Evolutionary conservation across 257 asterid genomes (phyloP).

Genomic region (Rauvolfia tetraphylla): DNA sequence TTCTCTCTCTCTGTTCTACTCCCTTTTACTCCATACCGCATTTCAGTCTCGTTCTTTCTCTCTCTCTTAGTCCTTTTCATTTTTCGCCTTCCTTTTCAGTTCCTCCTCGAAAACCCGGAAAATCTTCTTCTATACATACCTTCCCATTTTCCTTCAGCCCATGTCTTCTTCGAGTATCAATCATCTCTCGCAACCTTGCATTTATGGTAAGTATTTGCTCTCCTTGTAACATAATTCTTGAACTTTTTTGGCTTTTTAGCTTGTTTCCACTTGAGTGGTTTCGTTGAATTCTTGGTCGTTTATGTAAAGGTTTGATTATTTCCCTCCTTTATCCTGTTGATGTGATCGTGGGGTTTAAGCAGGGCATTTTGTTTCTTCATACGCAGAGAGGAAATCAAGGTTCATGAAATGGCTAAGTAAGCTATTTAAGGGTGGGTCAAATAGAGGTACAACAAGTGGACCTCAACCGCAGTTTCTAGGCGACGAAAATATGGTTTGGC

Average conservation of each 20-base stretch:
- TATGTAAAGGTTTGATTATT: conserved; percentile 11
- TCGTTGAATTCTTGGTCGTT: conserved; percentile 9
- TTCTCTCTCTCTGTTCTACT: conserved; percentile 28
- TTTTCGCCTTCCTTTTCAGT: conserved; percentile 42
- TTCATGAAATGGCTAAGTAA: conserved; percentile 86
- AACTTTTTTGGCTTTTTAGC: conserved; percentile 20
- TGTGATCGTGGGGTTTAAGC: conserved; percentile 43
- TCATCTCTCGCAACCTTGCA: conserved; percentile 80
- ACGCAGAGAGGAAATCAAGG: conserved; percentile 81
- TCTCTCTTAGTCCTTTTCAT: conserved; percentile 59
- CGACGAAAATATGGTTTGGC: conserved; percentile 78
- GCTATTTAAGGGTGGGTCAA: conserved; percentile 65
- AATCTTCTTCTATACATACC: conserved; percentile 36
- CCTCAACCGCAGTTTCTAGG: conserved; percentile 71
- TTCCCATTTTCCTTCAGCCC: conserved; percentile 22
- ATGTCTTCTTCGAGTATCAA: conserved; percentile 79
- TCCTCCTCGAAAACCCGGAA: conserved; percentile 29
- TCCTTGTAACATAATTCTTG: conserved; percentile 2
- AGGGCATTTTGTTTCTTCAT: conserved; percentile 62
- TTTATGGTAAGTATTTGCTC: conserved; percentile 50
- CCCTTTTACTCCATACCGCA: conserved; percentile 24
- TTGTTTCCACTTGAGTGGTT: conserved; percentile 25
- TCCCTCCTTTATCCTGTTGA: conserved; percentile 9
- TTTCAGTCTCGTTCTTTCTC: conserved; percentile 17
- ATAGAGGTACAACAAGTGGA: conserved; percentile 37